Conservation (phyloP, 2,329 filamentous ascomycete species). For the Amauroascus niger region DNA sequence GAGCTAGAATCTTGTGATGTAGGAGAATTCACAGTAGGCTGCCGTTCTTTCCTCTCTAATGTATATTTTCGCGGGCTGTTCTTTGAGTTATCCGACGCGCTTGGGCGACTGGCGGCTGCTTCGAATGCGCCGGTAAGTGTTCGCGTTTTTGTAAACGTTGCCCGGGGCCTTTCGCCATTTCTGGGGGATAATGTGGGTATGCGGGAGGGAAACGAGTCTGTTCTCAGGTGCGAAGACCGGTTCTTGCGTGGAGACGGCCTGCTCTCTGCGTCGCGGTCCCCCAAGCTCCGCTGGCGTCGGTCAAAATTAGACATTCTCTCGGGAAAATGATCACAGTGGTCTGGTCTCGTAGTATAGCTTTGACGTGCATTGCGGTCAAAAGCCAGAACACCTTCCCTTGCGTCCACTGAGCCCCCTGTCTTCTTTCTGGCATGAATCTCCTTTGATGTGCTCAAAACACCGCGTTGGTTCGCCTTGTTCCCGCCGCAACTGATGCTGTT, state of each 20-base stretch:
- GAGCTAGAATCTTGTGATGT: conserved; percentile 30
- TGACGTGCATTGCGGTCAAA: background rate
- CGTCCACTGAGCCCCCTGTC: background rate
- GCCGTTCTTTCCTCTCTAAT: conserved; percentile 19
- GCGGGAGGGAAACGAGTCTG: conserved; percentile 24
- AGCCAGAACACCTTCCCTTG: background rate
- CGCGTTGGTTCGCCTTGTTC: background rate
- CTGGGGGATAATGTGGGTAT: conserved; percentile 24
- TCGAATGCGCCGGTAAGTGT: conserved; percentile 35
- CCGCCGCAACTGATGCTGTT: conserved; percentile 3
- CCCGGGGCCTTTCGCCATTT: conserved; percentile 22
- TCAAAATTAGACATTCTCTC: conserved; percentile 28
- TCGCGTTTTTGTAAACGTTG: conserved; percentile 29
- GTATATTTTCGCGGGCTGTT: conserved; percentile 21
- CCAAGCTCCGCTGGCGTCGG: conserved; percentile 19
- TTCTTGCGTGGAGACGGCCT: conserved; percentile 21
- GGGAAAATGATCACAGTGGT: background rate
- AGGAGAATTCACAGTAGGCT: conserved; percentile 24
- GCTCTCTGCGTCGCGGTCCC: conserved; percentile 16
- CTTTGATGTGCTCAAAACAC: background rate
- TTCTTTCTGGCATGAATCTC: too few relatives aligned
- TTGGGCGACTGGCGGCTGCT: conserved; percentile 24
- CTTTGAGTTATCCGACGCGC: conserved; percentile 21
- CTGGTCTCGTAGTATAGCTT: background rate
- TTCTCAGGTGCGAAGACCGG: conserved; percentile 20